A percentile compares a stretch with the other conserved stretches of the same genome.
phyloP scores from a whole-genome alignment of 148 eudicot genomes.

The Mesembryanthemum crystallinum region DNA sequence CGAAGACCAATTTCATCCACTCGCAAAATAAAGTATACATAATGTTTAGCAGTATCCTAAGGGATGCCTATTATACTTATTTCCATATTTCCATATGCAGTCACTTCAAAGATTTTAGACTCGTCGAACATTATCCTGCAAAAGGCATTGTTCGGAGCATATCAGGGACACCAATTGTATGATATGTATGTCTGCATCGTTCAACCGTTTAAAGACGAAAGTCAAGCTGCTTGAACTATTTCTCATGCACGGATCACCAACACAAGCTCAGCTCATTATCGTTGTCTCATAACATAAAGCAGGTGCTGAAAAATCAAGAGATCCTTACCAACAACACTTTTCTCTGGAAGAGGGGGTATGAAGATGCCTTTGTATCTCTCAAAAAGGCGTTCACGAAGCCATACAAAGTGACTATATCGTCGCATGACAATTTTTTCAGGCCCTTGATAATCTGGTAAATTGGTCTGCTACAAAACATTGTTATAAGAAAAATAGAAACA shows the following conservation, averaged over 20 bases:
- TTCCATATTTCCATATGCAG: background rate
- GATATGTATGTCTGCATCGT: background rate
- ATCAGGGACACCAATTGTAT: background rate
- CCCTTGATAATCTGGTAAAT: conserved; percentile 87
- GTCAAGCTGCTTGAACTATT: too few species aligned
- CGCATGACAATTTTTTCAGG: conserved; percentile 94
- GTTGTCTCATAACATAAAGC: background rate
- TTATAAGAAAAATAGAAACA: too few species aligned
- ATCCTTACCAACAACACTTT: conserved; percentile 91
- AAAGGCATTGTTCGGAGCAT: background rate
- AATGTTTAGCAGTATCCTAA: background rate
- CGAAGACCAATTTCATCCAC: background rate
- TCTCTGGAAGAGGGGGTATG: conserved; percentile 97
- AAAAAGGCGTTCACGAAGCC: conserved; percentile 93
- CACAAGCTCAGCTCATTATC: background rate
- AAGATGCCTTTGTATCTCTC: conserved; percentile 95
- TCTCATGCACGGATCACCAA: too few species aligned
- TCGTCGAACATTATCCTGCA: background rate
- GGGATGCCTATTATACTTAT: background rate
- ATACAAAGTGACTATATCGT: conserved; percentile 86
- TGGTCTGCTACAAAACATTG: conserved; percentile 75
- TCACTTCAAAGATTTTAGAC: background rate
- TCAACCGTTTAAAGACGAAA: background rate
- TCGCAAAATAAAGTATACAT: background rate
- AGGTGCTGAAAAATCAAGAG: background rate